Evolutionary conservation across 2,329 filamentous ascomycete species (phyloP), one percentile per base, ranked within the genome.

Genomic region (Aspergillus sp.): DNA sequence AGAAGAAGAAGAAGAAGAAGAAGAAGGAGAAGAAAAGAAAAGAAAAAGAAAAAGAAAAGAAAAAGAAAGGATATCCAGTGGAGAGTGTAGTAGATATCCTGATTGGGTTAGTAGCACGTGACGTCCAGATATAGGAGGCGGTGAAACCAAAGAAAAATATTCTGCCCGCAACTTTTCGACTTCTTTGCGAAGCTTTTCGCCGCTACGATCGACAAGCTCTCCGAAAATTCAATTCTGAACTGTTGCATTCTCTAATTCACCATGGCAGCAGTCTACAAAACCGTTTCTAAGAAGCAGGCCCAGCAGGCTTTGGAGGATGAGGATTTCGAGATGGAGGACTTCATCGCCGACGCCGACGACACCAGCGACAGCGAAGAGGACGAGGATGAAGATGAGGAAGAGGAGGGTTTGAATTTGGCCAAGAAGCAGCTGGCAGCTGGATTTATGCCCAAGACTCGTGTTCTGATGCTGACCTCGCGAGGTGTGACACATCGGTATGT

Each of bases 401-500:
- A 62, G 32, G 54, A 61, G 44, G 54, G 42, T 31, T 48, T 29
- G 43, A 55, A 55, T 45, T 53, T 49, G 33, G 60, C 57, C 29
- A 64, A 62, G 55, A 60, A 61, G 49, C 56, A 59, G 47, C 52
- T 59, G 39, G 59, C 62, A 40, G 51, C 60, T 42, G 64, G 65
- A 7, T 58, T 61, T 8, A 67, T 70, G 64, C 66, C 70, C 27
- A 71, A 72, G 50, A 70, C 70, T 56, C 70, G 90, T 59, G 87
- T 97, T 41, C 75, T 98, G 52, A 90, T 97, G 60, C 77, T 98
- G 57, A 93, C 88, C 27, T 96, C 90, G 26, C 78, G 93, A 73
- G 93, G 93, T 51, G 88, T 97, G 42, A 95, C 91, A 30, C 90
- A 88, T 69, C 80, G 86, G 85, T 90, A 72, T 48, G 73, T 41